Evolutionary conservation across 2,329 filamentous ascomycete species (phyloP).

Genomic region (Cercospora sp.): DNA sequence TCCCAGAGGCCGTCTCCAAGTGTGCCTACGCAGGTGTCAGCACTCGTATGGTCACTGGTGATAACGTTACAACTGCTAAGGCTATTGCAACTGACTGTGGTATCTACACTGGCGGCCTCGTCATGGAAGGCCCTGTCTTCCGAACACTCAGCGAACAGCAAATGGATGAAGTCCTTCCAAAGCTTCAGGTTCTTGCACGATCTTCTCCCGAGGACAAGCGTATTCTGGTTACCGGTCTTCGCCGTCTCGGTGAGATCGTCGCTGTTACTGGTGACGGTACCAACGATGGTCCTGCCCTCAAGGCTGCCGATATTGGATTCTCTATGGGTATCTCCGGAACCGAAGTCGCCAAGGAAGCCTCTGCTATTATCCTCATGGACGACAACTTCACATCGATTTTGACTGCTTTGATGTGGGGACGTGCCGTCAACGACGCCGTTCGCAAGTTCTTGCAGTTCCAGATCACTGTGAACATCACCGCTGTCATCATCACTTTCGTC

Average conservation of each 20-base stretch:
- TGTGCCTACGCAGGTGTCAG: constrained; percentile 68
- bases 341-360: constrained; percentile 63
- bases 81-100: constrained; percentile 74
- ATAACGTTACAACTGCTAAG: constrained; percentile 71
- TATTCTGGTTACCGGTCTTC: constrained; percentile 62
- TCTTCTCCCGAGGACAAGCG: constrained; percentile 70
- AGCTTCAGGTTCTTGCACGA: constrained; percentile 66
- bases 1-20: constrained; percentile 65
- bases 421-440: constrained; percentile 58
- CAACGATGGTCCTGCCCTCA: constrained; percentile 65
- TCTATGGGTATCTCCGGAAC: constrained; percentile 68
- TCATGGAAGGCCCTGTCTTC: constrained; percentile 49
- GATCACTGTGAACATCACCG: constrained; percentile 87
- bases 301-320: constrained; percentile 66
- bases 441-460: constrained; percentile 66
- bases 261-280: constrained; percentile 67
- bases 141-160: constrained; percentile 44
- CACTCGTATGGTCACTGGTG: constrained; percentile 73
- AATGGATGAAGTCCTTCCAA: constrained; percentile 59
- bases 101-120: constrained; percentile 54
- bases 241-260: constrained; percentile 65
- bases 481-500: constrained; percentile 82
- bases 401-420: constrained; percentile 62
- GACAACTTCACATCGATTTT: constrained; percentile 65
- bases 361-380: constrained; percentile 63